Base-by-base conservation (phyloP, 495 filamentous ascomycete species). In the Xylaria castorea region DNA sequence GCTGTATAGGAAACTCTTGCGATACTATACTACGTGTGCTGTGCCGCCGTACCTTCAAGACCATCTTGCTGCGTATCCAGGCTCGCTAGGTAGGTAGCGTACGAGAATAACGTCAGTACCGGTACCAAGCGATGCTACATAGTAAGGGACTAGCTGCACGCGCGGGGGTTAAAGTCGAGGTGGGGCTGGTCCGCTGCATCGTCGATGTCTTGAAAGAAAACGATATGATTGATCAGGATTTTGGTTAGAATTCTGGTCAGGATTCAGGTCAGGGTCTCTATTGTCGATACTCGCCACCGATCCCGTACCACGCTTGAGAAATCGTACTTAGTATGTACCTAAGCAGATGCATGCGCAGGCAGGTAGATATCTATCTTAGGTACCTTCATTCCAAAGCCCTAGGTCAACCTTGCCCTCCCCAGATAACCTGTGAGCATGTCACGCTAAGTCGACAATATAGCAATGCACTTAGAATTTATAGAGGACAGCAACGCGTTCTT, bases 181-280 rank as follows among this genome's bases (percentile, higher is more conserved):
- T 57, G 53, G 53, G 51, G 53, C 53, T 30, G 53, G n/a, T n/a
- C n/a, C n/a, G n/a, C n/a, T 65, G 34, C 38, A 44, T 68, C 66
- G 53, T 58, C 66, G 66, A 57, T 58, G 34, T 55, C 27, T n/a
- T 7, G 22, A 3, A 3, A 60, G 25, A 22, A 58, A 55, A 34
- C 53, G 14, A 60, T 22, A 58, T 53, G 48, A 69, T 69, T 69
- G 66, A 55, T 25, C n/a, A 14, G 9, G 14, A 42, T 14, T 42
- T 42, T 42, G 38, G 11, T 42, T 42, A 14, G 38, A 14, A 42
- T 14, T 42, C 1, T 42, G 38, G 38, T 42, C 9, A 42, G 38
- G 38, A 42, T 42, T 42, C 38, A 12, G 38, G 38, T 12, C 12
- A 22, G 46, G n/a, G 4, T 25, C 34, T 46, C 40, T 18, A 12